These are phyloP conservation scores for Coffea canephora DNA, from an alignment of 257 asterid genomes.

Conservation along the genomic window DNA sequence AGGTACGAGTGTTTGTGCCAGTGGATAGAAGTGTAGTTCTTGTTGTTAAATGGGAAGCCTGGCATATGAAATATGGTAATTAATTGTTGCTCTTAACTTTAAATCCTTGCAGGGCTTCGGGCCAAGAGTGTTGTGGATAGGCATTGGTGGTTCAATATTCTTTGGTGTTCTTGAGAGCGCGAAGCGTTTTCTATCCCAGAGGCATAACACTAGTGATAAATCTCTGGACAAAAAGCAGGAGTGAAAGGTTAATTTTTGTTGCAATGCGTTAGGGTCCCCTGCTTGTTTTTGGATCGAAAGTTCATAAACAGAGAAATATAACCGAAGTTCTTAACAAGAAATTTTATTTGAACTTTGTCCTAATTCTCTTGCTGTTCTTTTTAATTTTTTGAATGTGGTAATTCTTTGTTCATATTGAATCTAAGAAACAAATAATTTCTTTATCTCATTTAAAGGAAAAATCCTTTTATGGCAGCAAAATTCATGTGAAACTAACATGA, in stretches of 20 bases:
- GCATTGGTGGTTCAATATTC: conserved; percentile 96
- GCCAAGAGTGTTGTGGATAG: conserved; percentile 98
- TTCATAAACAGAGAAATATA: neutral
- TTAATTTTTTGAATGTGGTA: too few species aligned
- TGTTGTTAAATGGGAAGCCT: neutral
- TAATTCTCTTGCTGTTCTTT: neutral
- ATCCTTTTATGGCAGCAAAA: neutral
- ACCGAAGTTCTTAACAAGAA: neutral
- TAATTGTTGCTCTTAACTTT: neutral
- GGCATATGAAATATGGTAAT: neutral
- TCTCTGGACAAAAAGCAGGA: conserved; percentile 34
- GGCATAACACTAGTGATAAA: conserved; percentile 40
- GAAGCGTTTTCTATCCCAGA: conserved; percentile 61
- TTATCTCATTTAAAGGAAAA: neutral
- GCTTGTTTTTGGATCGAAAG: neutral
- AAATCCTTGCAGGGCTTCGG: conserved; percentile 60
- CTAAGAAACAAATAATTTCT: neutral
- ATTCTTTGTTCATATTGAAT: neutral
- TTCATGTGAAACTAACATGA: neutral
- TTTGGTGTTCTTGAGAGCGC: conserved; percentile 90
- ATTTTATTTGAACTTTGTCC: neutral
- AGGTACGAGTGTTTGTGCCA: conserved; percentile 39
- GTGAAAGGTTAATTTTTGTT: neutral
- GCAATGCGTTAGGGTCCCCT: neutral
- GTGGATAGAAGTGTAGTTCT: neutral